A percentile compares a stretch with the other conserved stretches of the same genome.
phyloP scores from a whole-genome alignment of 2,329 filamentous ascomycete genomes.

The Sarocladium kiliense region DNA sequence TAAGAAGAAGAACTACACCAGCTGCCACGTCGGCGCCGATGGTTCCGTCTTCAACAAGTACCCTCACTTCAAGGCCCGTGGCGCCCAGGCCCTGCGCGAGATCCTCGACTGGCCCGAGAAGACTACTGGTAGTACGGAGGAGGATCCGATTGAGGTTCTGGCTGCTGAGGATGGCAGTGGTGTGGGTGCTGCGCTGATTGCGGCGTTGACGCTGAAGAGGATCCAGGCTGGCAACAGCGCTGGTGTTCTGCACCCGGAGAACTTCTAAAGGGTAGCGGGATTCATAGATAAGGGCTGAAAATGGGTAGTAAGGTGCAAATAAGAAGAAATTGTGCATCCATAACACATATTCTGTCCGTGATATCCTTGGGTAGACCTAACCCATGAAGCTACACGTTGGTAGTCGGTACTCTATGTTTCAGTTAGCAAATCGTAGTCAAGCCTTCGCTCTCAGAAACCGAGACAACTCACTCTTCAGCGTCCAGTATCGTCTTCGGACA shows the following conservation, averaged over 20 bases:
- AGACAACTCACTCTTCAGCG: conserved; percentile 58
- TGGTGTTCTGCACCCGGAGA: conserved; percentile 61
- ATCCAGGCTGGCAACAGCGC: conserved; percentile 58
- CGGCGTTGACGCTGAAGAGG: conserved; percentile 62
- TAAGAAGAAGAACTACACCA: conserved; percentile 87
- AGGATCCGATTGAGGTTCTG: conserved; percentile 82
- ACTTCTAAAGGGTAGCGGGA: conserved; percentile 37
- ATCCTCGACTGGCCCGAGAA: conserved; percentile 89
- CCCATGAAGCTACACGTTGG: conserved; percentile 71
- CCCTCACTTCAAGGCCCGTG: conserved; percentile 92
- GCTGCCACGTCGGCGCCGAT: conserved; percentile 92
- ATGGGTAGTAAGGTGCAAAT: neutral
- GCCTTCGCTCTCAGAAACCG: conserved; percentile 8
- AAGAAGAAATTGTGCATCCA: neutral
- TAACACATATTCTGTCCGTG: neutral
- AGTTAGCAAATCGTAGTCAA: conserved; percentile 19
- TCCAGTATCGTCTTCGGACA: conserved; percentile 86
- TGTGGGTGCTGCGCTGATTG: conserved; percentile 95
- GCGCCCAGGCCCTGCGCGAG: conserved; percentile 83
- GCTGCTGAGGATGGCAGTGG: conserved; percentile 93
- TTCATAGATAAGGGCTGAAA: neutral
- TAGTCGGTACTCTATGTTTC: conserved; percentile 57
- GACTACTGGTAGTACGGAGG: conserved; percentile 55
- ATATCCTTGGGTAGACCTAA: conserved; percentile 25
- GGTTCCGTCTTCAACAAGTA: conserved; percentile 99